Base-by-base conservation (phyloP, 2,329 filamentous ascomycete species). In the Albophoma yamanashiensis region DNA sequence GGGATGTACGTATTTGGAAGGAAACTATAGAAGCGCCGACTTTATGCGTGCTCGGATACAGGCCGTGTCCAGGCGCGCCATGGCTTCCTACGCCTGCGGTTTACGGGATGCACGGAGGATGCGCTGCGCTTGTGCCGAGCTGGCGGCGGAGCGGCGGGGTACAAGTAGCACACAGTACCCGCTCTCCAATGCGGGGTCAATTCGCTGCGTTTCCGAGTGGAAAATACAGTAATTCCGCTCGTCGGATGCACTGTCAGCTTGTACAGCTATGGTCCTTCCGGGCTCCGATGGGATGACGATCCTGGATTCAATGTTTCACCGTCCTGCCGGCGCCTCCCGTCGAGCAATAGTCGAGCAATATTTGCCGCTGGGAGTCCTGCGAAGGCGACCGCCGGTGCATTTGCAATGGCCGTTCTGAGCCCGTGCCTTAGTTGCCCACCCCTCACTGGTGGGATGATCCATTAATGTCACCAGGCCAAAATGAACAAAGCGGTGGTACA, bases 141-240 rank as follows among this genome's bases (percentile, higher is more conserved):
- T 34, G 31, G 12, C 12, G 27, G 15, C 34, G 34, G 7, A 34
- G 27, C n/a, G 7, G 31, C 11, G 20, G 27, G 55, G 17, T 36
- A 45, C 39, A 14, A 7, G 4, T 4, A 3, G 22, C 7, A 42
- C 43, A 62, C 60, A 62, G 60, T 62, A 62, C 58, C 60, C 60
- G 60, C 55, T 34, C 8, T 1, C 14, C 1, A 20, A 31, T 40
- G 60, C 58, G 58, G 60, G 58, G 58, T 59, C 25, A 1, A 9
- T 6, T 5, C n/a, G 38, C 14, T 3, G n/a, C 4, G 5, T 22
- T 40, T 39, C 60, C 60, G 60, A 0, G 40, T 56, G 58, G 7
- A 42, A 38, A 62, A 62, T 60, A 62, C 55, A 58, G 60, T 62
- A 1, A 0, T 4, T 22, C 4, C 11, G 2, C 7, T 15, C 1